These are phyloP conservation scores for Trichoderma parareesei DNA, from an alignment of 495 filamentous ascomycete species.

Conservation along the genomic window DNA sequence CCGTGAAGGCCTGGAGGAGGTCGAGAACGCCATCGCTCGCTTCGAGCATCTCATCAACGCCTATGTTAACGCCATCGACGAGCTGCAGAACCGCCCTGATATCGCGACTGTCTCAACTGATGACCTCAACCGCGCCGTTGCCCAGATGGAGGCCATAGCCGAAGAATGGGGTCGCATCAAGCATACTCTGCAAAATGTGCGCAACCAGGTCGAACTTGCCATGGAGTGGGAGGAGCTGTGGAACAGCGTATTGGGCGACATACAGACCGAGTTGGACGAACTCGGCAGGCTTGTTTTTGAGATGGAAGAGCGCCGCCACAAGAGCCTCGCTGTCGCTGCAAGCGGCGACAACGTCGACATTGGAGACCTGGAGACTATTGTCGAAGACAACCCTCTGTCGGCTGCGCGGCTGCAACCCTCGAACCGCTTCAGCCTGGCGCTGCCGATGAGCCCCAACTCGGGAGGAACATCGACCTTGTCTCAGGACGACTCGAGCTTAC, in stretches of 20 bases:
- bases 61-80: conserved; percentile 85
- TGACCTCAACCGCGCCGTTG: conserved; percentile 61
- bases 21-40: conserved; percentile 74
- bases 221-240: conserved; percentile 99
- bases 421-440: conserved; percentile 62
- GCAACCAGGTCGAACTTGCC: conserved; percentile 85
- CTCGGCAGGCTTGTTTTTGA: conserved; percentile 80
- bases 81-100: conserved; percentile 73
- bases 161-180: conserved; percentile 79
- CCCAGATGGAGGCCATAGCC: conserved; percentile 79
- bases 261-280: conserved; percentile 80
- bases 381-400: conserved; percentile 71
- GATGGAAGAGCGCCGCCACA: conserved; percentile 90
- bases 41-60: conserved; percentile 84
- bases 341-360: conserved; percentile 65
- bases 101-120: conserved; percentile 59
- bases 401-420: conserved; percentile 31
- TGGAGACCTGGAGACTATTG: conserved; percentile 85
- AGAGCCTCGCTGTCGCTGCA: conserved; percentile 52
- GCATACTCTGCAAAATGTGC: conserved; percentile 62
- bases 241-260: conserved; percentile 88
- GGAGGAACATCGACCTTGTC: conserved; percentile 49
- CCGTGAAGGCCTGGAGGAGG: conserved; percentile 78
- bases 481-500: conserved; percentile 70
- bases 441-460: conserved; percentile 47